Base-by-base conservation (phyloP, 371 early-diverging fungal species). In the Mortierella polycephala region DNA sequence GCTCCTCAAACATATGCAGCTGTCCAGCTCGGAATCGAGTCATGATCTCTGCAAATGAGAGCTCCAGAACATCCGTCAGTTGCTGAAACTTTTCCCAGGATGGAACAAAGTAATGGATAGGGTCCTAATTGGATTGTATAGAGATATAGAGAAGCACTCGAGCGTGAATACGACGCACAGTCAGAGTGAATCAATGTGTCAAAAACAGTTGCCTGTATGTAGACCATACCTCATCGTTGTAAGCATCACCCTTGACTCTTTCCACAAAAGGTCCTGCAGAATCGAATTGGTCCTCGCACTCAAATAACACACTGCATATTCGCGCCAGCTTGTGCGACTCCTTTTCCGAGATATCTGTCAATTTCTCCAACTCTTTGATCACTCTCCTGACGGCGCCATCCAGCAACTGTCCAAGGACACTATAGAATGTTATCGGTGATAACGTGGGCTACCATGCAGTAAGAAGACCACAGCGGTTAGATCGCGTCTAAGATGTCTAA, bases 21-120 rank as follows among this genome's bases (percentile, higher is more conserved):
- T 86, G 82, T 16, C 88, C 87, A 1, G 81, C 84, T 41, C 88
- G 79, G 60, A 86, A 90, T 8, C 83, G 65, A 6, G 83, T 85
- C 90, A 91, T 90, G 57, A 94, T 92, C 39, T 91, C 90, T 2
- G 89, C 89, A 81, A 92, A 86, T 37, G 84, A 86, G 82, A 90
- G 77, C 42, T 92, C 90, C 7, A 94, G 77, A 52, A 94, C 86
- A 53, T 89, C 89, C 37, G 87, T 88, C 18, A 91, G 37, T 23
- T 86, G 64, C 81, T 84, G 84, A 61, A 87, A 92, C 71, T 86
- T 89, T 50, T 84, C 74, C 90, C 90, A 90, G 8, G 79, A 82
- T 1, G 82, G 83, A 7, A 88, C 71, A 56, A 76, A 68, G 45
- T 49, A 65, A 44, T 76, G 67, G 30, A 81, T 81, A n/a, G 72